A percentile compares a stretch with the other conserved stretches of the same genome.
Evolutionary conservation across 768 basidiomycete genomes (phyloP).

Genomic region (Tricholomella constricta): DNA sequence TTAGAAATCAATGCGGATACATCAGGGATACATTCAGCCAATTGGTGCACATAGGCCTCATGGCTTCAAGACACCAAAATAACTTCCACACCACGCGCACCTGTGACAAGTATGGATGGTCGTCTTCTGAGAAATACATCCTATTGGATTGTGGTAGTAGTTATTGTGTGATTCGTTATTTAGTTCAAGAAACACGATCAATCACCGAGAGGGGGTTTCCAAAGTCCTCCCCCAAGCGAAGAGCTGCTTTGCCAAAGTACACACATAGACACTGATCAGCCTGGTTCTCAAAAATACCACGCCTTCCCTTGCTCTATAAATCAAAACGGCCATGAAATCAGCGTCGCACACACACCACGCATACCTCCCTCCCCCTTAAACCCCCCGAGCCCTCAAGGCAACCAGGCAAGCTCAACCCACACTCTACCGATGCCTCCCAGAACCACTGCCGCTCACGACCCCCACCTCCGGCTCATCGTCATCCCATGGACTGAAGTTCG

Average conservation of each 20-base stretch:
- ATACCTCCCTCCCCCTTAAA: constrained; percentile 9
- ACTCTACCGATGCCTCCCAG: constrained; percentile 18
- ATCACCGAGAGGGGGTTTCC: constrained; percentile 6
- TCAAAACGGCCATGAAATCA: constrained; percentile 13
- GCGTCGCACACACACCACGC: constrained; percentile 8
- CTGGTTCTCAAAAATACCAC: constrained; percentile 16
- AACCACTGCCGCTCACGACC: constrained; percentile 8
- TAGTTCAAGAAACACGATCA: constrained; percentile 14
- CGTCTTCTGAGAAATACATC: not conserved
- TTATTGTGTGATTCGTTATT: constrained; percentile 14
- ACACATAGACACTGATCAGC: constrained; percentile 18
- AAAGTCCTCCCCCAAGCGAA: constrained; percentile 9
- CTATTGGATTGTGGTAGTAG: not conserved
- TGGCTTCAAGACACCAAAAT: not conserved
- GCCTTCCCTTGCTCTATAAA: constrained; percentile 20
- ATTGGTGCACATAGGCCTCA: not conserved
- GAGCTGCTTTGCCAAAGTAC: constrained; percentile 20
- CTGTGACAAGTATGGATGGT: not conserved
- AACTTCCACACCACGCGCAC: not conserved
- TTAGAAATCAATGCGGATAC: not conserved
- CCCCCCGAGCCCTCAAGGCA: not conserved
- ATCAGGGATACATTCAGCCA: not conserved
- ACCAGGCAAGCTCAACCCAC: not conserved
- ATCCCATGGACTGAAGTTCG: constrained; percentile 83
- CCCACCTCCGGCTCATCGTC: constrained; percentile 54